Evolutionary conservation across 169 alveolate species (phyloP).

Genomic region (Neospora caninum): DNA sequence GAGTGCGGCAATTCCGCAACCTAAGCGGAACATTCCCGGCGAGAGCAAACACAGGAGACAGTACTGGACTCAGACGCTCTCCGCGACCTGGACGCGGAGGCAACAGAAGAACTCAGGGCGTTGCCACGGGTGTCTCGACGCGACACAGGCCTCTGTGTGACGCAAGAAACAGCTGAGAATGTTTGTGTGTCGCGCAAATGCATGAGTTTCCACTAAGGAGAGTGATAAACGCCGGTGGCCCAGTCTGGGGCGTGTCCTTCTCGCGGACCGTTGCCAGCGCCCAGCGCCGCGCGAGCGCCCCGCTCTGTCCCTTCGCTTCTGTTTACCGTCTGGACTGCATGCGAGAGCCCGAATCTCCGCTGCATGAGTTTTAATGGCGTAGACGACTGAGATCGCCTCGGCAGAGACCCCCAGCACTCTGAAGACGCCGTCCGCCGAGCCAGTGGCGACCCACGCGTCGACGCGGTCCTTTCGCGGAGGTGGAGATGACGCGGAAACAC

Average conservation of each 20-base stretch:
- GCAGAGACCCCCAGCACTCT: background rate
- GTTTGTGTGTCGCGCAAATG: too few species aligned
- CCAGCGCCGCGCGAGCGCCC: background rate
- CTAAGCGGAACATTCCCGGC: background rate
- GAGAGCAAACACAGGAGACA: too few species aligned
- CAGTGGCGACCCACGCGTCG: background rate
- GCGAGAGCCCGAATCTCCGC: background rate
- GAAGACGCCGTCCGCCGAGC: constrained; percentile 7
- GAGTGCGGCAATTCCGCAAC: background rate
- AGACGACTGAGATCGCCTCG: constrained; percentile 1
- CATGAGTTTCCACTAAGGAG: too few species aligned
- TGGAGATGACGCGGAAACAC: background rate
- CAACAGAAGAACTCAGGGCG: too few species aligned
- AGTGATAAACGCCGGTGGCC: too few species aligned
- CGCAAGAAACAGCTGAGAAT: too few species aligned
- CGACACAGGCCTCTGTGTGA: too few species aligned
- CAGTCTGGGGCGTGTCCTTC: too few species aligned
- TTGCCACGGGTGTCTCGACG: too few species aligned
- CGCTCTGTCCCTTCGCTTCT: background rate
- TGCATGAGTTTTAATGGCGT: background rate
- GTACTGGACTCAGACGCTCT: too few species aligned
- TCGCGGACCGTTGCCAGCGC: too few species aligned
- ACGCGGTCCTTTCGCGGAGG: background rate
- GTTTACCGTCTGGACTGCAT: background rate
- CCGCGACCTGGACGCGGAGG: too few species aligned